Evolutionary conservation across 495 filamentous ascomycete species (phyloP).

Genomic region (Annulohypoxylon moriforme): DNA sequence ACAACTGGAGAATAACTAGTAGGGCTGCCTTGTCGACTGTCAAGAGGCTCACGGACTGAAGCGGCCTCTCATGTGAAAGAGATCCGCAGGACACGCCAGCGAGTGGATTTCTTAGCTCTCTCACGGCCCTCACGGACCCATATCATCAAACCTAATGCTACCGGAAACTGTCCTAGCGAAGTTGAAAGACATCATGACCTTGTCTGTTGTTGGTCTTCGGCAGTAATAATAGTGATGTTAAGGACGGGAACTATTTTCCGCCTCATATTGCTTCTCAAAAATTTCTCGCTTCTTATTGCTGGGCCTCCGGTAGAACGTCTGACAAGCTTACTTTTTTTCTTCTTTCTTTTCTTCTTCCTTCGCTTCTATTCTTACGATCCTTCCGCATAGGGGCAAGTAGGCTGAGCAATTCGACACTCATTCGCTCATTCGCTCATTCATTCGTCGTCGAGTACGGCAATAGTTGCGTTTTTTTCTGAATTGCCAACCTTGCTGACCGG

Average conservation of each 20-base stretch:
- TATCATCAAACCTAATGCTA: slow-evolving; percentile 35
- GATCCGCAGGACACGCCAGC: slow-evolving; percentile 30
- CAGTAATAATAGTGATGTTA: slow-evolving; percentile 20
- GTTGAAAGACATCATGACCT: slow-evolving; percentile 17
- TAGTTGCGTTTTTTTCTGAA: slow-evolving; percentile 9
- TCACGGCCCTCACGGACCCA: slow-evolving; percentile 30
- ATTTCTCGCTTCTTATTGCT: slow-evolving; percentile 13
- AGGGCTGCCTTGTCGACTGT: slow-evolving; percentile 1
- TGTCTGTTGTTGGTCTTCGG: slow-evolving; percentile 4
- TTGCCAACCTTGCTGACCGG: slow-evolving; percentile 6
- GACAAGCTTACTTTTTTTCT: slow-evolving; percentile 42
- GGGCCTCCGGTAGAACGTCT: slow-evolving; percentile 25
- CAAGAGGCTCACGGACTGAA: slow-evolving; percentile 12
- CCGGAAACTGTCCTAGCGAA: slow-evolving; percentile 33
- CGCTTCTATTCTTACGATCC: slow-evolving; percentile 38
- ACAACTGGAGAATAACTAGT: slow-evolving; percentile 1
- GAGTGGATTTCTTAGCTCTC: slow-evolving; percentile 24
- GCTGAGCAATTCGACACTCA: slow-evolving; percentile 31
- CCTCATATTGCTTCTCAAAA: slow-evolving; percentile 4
- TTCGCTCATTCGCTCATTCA: slow-evolving; percentile 8
- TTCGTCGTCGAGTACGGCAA: slow-evolving; percentile 16
- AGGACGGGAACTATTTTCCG: slow-evolving; percentile 20
- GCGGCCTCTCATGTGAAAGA: slow-evolving; percentile 13
- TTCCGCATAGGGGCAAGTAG: slow-evolving; percentile 24
- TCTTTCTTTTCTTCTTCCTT: slow-evolving; percentile 22